Evolutionary conservation across 176 grass and related monocot genomes (phyloP).

Genomic region (Stipa capillata): DNA sequence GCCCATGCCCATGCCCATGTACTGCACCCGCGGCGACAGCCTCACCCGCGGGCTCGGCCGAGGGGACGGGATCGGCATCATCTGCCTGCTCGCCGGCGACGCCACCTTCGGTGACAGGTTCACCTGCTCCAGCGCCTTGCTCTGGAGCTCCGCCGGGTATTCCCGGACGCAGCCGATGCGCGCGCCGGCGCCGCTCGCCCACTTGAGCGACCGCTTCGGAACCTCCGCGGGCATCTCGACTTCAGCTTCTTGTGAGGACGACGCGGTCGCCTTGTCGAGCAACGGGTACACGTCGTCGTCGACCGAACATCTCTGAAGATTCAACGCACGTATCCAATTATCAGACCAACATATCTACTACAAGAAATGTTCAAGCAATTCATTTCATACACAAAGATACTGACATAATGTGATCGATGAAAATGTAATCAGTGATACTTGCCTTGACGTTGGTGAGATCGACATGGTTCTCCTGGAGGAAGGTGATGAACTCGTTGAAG

Average conservation of each 20-base stretch:
- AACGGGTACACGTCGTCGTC: slow-evolving; percentile 50
- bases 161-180: slow-evolving; percentile 66
- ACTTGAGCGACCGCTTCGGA: slow-evolving; percentile 30
- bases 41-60: slow-evolving; percentile 44
- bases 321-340: background rate
- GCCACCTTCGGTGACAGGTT: slow-evolving; percentile 38
- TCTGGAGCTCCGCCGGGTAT: slow-evolving; percentile 56
- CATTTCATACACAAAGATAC: too few species aligned
- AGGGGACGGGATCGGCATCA: slow-evolving; percentile 48
- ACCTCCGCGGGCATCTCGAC: background rate
- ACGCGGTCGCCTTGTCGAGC: background rate
- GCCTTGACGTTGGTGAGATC: slow-evolving; percentile 69
- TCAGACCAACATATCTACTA: background rate
- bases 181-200: slow-evolving; percentile 39
- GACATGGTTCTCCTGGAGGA: slow-evolving; percentile 55
- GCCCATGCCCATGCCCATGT: slow-evolving; percentile 38
- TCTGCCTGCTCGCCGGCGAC: background rate
- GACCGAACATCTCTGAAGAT: slow-evolving; percentile 46
- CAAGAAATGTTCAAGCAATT: background rate
- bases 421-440: background rate
- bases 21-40: slow-evolving; percentile 50
- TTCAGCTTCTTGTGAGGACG: background rate
- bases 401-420: too few species aligned
- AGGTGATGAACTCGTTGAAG: slow-evolving; percentile 63
- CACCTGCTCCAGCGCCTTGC: slow-evolving; percentile 57